Evolutionary conservation across 352 stramenopile genomes (phyloP).

Genomic region (Hyaloperonospora brassicae): DNA sequence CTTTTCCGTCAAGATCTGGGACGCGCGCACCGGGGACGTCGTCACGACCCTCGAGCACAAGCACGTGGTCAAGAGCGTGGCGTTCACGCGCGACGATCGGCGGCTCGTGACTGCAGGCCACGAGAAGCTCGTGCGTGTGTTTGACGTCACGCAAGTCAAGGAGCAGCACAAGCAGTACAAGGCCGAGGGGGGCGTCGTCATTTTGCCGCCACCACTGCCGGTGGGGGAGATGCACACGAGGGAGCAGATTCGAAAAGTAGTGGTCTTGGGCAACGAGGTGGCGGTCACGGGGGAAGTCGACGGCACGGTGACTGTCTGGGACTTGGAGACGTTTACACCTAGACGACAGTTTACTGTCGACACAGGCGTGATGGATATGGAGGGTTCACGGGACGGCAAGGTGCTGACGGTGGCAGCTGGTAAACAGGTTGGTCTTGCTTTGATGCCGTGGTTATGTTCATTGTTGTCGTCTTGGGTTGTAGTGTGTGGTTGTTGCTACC

Average conservation of each 20-base stretch:
- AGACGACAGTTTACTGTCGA: slow-evolving; percentile 53
- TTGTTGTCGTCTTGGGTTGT: neutral
- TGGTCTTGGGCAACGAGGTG: slow-evolving; percentile 42
- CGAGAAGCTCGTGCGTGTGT: slow-evolving; percentile 92
- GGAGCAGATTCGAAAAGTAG: slow-evolving; percentile 76
- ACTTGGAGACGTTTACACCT: slow-evolving; percentile 43
- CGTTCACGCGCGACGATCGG: slow-evolving; percentile 84
- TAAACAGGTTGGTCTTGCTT: slow-evolving; percentile 71
- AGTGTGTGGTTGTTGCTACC: neutral
- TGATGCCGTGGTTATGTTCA: neutral
- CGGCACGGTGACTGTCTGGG: slow-evolving; percentile 62
- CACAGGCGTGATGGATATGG: slow-evolving; percentile 79
- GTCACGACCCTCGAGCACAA: slow-evolving; percentile 92
- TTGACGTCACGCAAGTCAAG: slow-evolving; percentile 64
- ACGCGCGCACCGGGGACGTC: slow-evolving; percentile 63
- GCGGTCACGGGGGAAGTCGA: slow-evolving; percentile 70
- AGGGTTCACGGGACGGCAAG: slow-evolving; percentile 49
- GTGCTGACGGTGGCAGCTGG: slow-evolving; percentile 89
- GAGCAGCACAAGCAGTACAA: slow-evolving; percentile 54
- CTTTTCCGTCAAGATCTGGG: slow-evolving; percentile 95
- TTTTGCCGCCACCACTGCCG: slow-evolving; percentile 37
- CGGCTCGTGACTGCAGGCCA: slow-evolving; percentile 90
- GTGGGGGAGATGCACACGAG: slow-evolving; percentile 47
- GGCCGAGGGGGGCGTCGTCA: slow-evolving; percentile 50
- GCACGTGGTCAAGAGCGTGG: slow-evolving; percentile 95